phyloP scores from a whole-genome alignment of 768 basidiomycete species.

The Brasilioporus rufonigricans region DNA sequence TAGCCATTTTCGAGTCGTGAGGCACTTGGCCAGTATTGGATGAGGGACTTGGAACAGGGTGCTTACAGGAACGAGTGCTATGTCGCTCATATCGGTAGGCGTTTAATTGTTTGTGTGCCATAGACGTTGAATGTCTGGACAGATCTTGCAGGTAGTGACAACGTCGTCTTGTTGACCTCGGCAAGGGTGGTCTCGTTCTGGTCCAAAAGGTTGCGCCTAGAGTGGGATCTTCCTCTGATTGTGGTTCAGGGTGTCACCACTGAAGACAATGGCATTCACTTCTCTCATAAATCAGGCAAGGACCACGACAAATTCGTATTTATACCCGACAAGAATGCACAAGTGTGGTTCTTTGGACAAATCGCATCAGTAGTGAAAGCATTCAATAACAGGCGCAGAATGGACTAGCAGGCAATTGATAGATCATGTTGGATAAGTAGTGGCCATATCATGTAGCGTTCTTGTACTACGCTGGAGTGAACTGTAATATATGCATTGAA shows the following conservation, averaged over 20 bases:
- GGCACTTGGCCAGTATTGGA: slow-evolving; percentile 94
- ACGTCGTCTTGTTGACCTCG: slow-evolving; percentile 76
- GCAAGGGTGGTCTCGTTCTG: slow-evolving; percentile 79
- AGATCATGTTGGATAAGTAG: slow-evolving; percentile 8
- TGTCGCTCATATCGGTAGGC: slow-evolving; percentile 87
- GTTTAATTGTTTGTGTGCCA: not conserved
- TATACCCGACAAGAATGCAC: slow-evolving; percentile 71
- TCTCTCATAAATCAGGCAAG: slow-evolving; percentile 74
- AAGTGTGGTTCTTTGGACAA: slow-evolving; percentile 79
- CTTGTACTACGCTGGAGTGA: slow-evolving; percentile 22
- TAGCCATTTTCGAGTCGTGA: slow-evolving; percentile 90
- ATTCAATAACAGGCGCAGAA: slow-evolving; percentile 71
- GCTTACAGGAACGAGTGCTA: slow-evolving; percentile 81
- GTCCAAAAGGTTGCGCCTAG: slow-evolving; percentile 78
- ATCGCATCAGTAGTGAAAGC: slow-evolving; percentile 73
- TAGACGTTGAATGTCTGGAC: slow-evolving; percentile 11
- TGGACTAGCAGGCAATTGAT: slow-evolving; percentile 45
- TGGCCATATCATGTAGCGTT: slow-evolving; percentile 23
- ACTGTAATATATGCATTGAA: slow-evolving; percentile 29
- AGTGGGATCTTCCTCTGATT: slow-evolving; percentile 89
- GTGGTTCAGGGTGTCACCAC: slow-evolving; percentile 85
- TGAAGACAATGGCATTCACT: slow-evolving; percentile 88
- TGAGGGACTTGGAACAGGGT: slow-evolving; percentile 91
- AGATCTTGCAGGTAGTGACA: slow-evolving; percentile 81
- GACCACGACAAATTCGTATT: slow-evolving; percentile 75